Evolutionary conservation across 768 basidiomycete genomes (phyloP), one percentile per base, ranked within the genome.

Genomic region (Chlorophyllum brunneum): DNA sequence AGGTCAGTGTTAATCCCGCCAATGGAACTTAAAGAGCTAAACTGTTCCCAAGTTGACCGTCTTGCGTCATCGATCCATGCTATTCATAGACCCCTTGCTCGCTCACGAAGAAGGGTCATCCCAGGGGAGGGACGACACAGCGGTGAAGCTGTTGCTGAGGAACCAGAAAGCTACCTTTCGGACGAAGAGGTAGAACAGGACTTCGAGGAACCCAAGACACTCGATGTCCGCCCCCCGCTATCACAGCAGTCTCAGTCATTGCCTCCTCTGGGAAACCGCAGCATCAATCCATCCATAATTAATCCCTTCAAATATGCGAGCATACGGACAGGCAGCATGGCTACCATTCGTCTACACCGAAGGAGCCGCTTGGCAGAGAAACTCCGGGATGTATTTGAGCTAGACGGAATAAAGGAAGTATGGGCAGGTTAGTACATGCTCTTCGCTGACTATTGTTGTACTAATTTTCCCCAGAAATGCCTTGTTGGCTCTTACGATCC

Each of bases 401-500:
- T 98, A 33, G 74, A 81, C 15, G 85, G 80, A 37, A 88, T 93
- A 34, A 79, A 85, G 48, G 92, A 95, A 65, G 95, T 99, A 9
- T 71, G 88, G 51, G 84, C 88, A 55, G 90, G 88, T 89, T 56
- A 54, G 81, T 70, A 11, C 41, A 26, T 50, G 3, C 43, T 48
- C 30, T 18, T 43, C 23, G 39, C 33, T 9, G 22, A 4, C 44
- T 7, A 22, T 39, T 9, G 37, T 6, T 48, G 38, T 18, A 39
- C 39, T 50, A 47, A 48, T 16, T 48, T 50, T 42, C 39, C n/a
- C 31, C 61, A 85, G 94, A 97, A 74, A 86, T 95, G 81, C 87
- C 92, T 1, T 97, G 93, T 65, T 98, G 93, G 92, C 73, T 98
- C 8, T 70, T 98, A 52, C 83, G 92, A 45, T 92, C 90, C 44